Percentiles rank a stretch among this genome's conserved stretches.
phyloP scores from a whole-genome alignment of 75 land plant species.

The Pinus tabuliformis region DNA sequence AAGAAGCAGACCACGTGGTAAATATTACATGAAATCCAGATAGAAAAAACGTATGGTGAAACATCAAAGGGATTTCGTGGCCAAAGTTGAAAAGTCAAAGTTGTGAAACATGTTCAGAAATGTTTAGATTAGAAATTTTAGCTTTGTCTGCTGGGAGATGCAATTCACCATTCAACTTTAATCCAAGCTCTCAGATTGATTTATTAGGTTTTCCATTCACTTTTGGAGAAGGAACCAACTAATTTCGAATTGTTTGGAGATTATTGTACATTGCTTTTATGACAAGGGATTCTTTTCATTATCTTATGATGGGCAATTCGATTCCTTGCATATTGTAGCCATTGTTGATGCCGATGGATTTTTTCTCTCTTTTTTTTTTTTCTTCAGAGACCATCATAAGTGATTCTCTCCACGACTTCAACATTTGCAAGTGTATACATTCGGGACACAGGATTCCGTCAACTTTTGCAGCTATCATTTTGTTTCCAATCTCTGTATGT shows the following conservation, averaged over 20 bases:
- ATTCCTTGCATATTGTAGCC: slow-evolving; percentile 94
- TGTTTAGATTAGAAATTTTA: slow-evolving; percentile 8
- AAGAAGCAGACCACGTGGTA: too few species aligned
- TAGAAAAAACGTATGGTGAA: too few species aligned
- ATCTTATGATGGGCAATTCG: slow-evolving; percentile 98
- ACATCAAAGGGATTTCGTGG: too few species aligned
- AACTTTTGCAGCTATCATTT: too few species aligned
- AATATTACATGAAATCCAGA: too few species aligned
- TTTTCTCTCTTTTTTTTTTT: slow-evolving; percentile 29
- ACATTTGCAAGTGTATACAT: slow-evolving; percentile 46
- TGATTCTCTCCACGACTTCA: slow-evolving; percentile 62
- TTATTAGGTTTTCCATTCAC: slow-evolving; percentile 68
- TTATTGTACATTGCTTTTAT: slow-evolving; percentile 13
- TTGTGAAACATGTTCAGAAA: slow-evolving; percentile 6
- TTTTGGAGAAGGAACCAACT: slow-evolving; percentile 18
- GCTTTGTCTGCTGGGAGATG: slow-evolving; percentile 10
- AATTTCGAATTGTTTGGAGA: slow-evolving; percentile 20
- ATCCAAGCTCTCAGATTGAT: slow-evolving; percentile 30
- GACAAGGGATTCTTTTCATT: slow-evolving; percentile 39
- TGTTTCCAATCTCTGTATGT: too few species aligned
- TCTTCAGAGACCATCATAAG: slow-evolving; percentile 75
- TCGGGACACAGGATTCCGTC: slow-evolving; percentile 85
- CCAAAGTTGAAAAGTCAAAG: too few species aligned
- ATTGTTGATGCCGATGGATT: slow-evolving; percentile 75
- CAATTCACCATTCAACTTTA: slow-evolving; percentile 43